Evolutionary conservation across 2,329 filamentous ascomycete genomes (phyloP).

Genomic region (Ilyonectria mors-panacis): DNA sequence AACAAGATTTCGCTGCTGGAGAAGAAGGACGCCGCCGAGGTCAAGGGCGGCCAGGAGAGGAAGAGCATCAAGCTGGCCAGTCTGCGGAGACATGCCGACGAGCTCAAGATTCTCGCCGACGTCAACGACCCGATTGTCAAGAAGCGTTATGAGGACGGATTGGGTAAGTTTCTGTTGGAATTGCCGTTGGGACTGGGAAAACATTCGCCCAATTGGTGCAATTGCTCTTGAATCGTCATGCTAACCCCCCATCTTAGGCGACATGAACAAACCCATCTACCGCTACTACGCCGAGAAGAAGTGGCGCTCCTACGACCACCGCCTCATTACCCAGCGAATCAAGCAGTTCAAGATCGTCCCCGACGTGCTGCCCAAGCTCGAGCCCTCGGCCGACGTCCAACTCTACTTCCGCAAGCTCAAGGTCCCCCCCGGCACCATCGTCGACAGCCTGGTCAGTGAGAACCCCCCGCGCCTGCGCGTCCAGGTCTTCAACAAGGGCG

Average conservation of each 20-base stretch:
- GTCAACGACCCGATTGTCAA: constrained; percentile 96
- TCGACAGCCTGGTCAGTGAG: constrained; percentile 83
- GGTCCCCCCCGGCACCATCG: constrained; percentile 82
- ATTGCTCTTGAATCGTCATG: not conserved
- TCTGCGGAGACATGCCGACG: constrained; percentile 80
- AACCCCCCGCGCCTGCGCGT: constrained; percentile 82
- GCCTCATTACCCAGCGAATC: constrained; percentile 87
- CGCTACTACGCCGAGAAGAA: constrained; percentile 88
- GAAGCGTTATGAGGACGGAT: constrained; percentile 92
- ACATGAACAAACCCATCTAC: constrained; percentile 98
- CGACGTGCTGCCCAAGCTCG: constrained; percentile 86
- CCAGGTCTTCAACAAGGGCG: constrained; percentile 86
- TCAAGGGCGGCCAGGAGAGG: constrained; percentile 73
- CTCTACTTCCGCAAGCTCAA: constrained; percentile 82
- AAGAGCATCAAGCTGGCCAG: constrained; percentile 78
- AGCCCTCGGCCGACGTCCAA: constrained; percentile 84
- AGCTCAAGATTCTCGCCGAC: constrained; percentile 90
- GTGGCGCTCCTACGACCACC: constrained; percentile 88
- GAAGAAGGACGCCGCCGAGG: constrained; percentile 68
- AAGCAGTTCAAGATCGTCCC: constrained; percentile 89
- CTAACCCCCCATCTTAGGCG: constrained; percentile 69
- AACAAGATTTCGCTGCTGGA: constrained; percentile 78
- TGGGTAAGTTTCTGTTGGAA: constrained; percentile 70
- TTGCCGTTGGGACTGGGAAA: not conserved
- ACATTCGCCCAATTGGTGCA: not conserved